Conservation (phyloP, 2,329 filamentous ascomycete genomes). For the Penicillium decumbens region DNA sequence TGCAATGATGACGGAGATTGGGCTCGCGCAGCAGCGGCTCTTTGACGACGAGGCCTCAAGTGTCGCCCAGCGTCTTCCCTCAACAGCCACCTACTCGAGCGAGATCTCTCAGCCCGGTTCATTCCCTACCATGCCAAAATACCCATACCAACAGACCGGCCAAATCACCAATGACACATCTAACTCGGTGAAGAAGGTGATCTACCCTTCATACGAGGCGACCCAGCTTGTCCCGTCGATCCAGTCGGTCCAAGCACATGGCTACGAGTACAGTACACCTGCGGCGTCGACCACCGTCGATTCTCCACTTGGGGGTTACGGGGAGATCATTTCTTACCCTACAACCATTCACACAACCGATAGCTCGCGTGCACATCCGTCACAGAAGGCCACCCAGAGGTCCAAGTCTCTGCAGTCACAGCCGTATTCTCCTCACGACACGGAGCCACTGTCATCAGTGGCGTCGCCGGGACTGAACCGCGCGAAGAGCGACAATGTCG, state of each 20-base stretch:
- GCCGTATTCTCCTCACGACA: conserved; percentile 38
- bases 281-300: conserved; percentile 3
- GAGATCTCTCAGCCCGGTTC: conserved; percentile 16
- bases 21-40: conserved; percentile 30
- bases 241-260: not conserved
- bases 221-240: conserved; percentile 9
- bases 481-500: conserved; percentile 22
- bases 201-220: not conserved
- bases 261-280: conserved; percentile 12
- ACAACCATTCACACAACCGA: not conserved
- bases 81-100: conserved; percentile 14
- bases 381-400: conserved; percentile 16
- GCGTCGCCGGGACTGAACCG: conserved; percentile 23
- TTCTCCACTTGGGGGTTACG: not conserved
- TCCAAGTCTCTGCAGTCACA: conserved; percentile 27
- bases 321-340: not conserved
- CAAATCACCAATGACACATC: not conserved
- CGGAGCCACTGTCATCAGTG: conserved; percentile 38
- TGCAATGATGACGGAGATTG: conserved; percentile 34
- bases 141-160: conserved; percentile 2
- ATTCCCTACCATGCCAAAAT: conserved; percentile 10
- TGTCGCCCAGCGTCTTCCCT: conserved; percentile 12
- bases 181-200: not conserved
- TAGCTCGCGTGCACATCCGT: not conserved
- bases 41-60: conserved; percentile 27